A percentile compares a stretch with the other conserved stretches of the same genome.
Conservation (phyloP, 495 filamentous ascomycete genomes). For the Aspergillus diversus region DNA sequence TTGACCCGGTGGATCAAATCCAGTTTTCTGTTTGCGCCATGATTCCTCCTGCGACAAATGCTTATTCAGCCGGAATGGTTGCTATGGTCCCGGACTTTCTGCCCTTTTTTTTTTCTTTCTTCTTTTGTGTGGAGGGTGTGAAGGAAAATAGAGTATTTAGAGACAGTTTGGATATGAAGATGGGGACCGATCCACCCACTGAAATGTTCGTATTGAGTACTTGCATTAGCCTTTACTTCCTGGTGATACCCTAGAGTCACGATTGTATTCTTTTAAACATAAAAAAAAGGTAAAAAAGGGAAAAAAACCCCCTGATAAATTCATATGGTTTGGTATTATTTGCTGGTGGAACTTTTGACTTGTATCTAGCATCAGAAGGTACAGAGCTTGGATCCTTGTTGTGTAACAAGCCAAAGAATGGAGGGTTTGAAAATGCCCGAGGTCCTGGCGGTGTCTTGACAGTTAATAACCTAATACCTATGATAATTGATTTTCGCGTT, state of each 20-base stretch:
- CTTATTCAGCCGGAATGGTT: conserved; percentile 10
- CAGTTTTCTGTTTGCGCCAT: conserved; percentile 10
- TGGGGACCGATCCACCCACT: background rate
- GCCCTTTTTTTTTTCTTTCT: background rate
- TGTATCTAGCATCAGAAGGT: background rate
- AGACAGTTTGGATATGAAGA: background rate
- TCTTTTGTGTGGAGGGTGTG: background rate
- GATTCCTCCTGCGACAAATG: conserved; percentile 3
- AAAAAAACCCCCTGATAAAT: background rate
- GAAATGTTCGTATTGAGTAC: background rate
- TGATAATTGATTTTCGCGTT: conserved; percentile 8
- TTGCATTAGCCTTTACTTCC: background rate
- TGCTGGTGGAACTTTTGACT: background rate
- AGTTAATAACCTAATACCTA: conserved; percentile 2
- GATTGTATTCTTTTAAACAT: background rate
- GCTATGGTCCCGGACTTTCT: background rate
- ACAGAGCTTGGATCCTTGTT: conserved; percentile 7
- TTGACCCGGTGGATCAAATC: conserved; percentile 15
- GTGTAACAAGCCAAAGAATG: background rate
- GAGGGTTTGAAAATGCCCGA: conserved; percentile 4
- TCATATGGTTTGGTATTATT: conserved; percentile 2
- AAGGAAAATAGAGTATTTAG: background rate
- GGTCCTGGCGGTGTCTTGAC: conserved; percentile 6
- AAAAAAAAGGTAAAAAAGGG: background rate
- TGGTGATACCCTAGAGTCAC: background rate